Percentiles rank a stretch among this genome's conserved stretches.
Evolutionary conservation across 1,139 yeast genomes (phyloP).

Genomic region (Geotrichum aggregatum): DNA sequence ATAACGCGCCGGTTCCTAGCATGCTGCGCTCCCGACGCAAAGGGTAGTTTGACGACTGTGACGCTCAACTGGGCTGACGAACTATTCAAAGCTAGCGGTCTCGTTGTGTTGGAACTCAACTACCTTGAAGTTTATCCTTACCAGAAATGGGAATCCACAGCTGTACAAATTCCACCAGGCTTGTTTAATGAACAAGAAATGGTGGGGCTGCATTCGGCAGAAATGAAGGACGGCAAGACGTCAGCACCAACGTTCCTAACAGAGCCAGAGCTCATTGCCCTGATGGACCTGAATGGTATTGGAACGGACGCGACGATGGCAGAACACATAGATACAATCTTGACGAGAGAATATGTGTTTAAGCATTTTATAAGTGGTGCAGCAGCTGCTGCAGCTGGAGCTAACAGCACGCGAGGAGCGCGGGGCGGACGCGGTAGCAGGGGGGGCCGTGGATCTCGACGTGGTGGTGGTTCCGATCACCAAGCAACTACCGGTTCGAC

Average conservation of each 20-base stretch:
- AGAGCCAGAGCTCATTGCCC: slow-evolving; percentile 83
- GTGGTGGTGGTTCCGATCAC: slow-evolving; percentile 43
- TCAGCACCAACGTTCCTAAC: slow-evolving; percentile 79
- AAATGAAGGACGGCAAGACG: slow-evolving; percentile 70
- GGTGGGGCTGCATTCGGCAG: slow-evolving; percentile 52
- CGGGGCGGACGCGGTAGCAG: slow-evolving; percentile 24
- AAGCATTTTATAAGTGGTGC: slow-evolving; percentile 36
- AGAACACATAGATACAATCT: slow-evolving; percentile 85
- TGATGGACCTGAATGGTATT: slow-evolving; percentile 96
- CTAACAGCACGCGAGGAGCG: slow-evolving; percentile 14
- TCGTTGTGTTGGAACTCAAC: slow-evolving; percentile 66
- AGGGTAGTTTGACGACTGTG: slow-evolving; percentile 64
- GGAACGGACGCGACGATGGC: slow-evolving; percentile 99
- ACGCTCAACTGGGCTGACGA: slow-evolving; percentile 76
- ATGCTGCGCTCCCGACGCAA: slow-evolving; percentile 87
- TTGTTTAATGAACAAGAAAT: slow-evolving; percentile 53
- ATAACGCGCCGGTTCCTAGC: slow-evolving; percentile 85
- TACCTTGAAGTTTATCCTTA: slow-evolving; percentile 69
- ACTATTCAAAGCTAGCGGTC: slow-evolving; percentile 62
- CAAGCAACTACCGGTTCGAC: too few species aligned
- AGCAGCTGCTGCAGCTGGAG: slow-evolving; percentile 14
- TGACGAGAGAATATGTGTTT: slow-evolving; percentile 59
- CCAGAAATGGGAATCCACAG: slow-evolving; percentile 63
- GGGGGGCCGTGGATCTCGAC: slow-evolving; percentile 22
- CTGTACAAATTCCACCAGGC: slow-evolving; percentile 58